phyloP scores from a whole-genome alignment of 331 rosid species.

The Quercus lobata region DNA sequence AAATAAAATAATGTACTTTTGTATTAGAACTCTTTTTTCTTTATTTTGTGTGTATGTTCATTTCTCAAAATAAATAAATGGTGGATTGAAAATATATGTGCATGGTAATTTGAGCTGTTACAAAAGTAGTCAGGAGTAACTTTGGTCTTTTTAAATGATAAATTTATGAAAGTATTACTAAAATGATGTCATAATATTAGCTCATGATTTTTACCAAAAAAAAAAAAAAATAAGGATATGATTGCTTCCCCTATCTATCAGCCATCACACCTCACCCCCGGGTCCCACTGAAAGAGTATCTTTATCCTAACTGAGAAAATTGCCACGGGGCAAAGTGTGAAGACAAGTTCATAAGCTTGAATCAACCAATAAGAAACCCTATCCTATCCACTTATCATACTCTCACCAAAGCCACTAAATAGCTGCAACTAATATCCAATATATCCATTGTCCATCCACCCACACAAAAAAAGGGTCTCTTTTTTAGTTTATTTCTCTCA shows the following conservation, averaged over 20 bases:
- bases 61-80: too few species aligned
- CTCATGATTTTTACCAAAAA: too few species aligned
- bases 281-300: constrained; percentile 26
- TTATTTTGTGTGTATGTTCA: too few species aligned
- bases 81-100: too few species aligned
- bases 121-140: too few species aligned
- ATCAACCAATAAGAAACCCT: constrained; percentile 74
- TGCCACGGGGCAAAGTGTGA: constrained; percentile 44
- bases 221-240: background rate
- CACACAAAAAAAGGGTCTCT: constrained; percentile 25
- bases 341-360: constrained; percentile 26
- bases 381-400: constrained; percentile 74
- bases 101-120: too few species aligned
- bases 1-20: accelerated
- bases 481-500: constrained; percentile 1
- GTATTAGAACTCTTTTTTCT: accelerated
- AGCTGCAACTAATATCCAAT: constrained; percentile 1
- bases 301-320: constrained; percentile 27
- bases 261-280: background rate
- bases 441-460: background rate
- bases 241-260: background rate
- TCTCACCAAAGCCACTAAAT: constrained; percentile 47
- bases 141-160: too few species aligned
- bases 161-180: too few species aligned
- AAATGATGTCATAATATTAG: too few species aligned